Percentiles rank a stretch among this genome's conserved stretches.
These are phyloP conservation scores for Huntiella bhutanensis DNA, from an alignment of 2,329 filamentous ascomycete species.

Conservation along the genomic window DNA sequence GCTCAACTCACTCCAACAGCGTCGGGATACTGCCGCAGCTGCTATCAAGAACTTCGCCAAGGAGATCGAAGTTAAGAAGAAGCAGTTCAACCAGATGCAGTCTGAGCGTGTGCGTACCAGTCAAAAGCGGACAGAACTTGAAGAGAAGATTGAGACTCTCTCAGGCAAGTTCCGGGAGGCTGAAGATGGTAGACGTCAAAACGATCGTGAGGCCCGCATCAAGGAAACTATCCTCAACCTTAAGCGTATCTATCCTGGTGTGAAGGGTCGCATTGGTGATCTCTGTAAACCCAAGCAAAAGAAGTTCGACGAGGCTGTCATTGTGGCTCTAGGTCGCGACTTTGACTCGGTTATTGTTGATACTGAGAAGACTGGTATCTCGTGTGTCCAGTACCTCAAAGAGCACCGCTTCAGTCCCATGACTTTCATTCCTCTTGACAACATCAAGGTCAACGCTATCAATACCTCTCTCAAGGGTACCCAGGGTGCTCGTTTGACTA, in stretches of 20 bases:
- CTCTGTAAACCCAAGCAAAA: slow-evolving; percentile 94
- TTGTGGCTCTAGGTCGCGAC: slow-evolving; percentile 76
- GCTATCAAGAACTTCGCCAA: slow-evolving; percentile 48
- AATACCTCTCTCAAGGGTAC: slow-evolving; percentile 85
- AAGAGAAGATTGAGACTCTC: slow-evolving; percentile 76
- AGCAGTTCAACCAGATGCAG: slow-evolving; percentile 67
- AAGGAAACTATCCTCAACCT: slow-evolving; percentile 72
- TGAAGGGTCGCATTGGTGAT: slow-evolving; percentile 76
- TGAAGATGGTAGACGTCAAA: slow-evolving; percentile 70
- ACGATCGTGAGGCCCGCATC: slow-evolving; percentile 56
- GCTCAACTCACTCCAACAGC: slow-evolving; percentile 46
- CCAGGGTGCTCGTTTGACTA: slow-evolving; percentile 68
- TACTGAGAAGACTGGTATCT: slow-evolving; percentile 79
- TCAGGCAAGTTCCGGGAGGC: slow-evolving; percentile 67
- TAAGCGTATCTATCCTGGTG: slow-evolving; percentile 80
- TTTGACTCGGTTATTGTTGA: slow-evolving; percentile 93
- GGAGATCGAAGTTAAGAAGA: slow-evolving; percentile 77
- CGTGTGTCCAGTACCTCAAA: slow-evolving; percentile 87
- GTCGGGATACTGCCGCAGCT: slow-evolving; percentile 42
- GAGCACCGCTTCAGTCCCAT: slow-evolving; percentile 73
- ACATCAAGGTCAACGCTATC: slow-evolving; percentile 83
- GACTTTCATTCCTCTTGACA: slow-evolving; percentile 91
- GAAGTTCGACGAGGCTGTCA: slow-evolving; percentile 85
- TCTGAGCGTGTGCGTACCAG: slow-evolving; percentile 68
- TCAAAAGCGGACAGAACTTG: slow-evolving; percentile 68